These are phyloP conservation scores for Rhynchospora breviuscula DNA, from an alignment of 176 grass and related monocot genomes.

Conservation along the genomic window DNA sequence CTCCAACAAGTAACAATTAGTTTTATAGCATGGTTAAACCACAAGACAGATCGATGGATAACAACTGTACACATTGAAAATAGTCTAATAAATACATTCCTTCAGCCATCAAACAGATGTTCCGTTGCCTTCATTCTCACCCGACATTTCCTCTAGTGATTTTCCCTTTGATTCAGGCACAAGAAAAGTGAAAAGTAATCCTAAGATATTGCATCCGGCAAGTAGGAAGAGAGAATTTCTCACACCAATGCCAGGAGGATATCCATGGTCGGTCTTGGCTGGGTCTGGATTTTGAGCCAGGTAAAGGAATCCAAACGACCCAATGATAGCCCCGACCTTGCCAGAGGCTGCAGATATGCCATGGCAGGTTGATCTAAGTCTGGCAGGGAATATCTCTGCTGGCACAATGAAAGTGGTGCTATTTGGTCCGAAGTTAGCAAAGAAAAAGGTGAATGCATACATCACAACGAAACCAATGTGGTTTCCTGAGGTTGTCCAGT, in stretches of 20 bases:
- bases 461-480: constrained; percentile 59
- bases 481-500: constrained; percentile 53
- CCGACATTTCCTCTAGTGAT: constrained; percentile 75
- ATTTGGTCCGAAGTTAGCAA: constrained; percentile 49
- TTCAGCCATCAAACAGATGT: background rate
- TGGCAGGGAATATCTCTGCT: constrained; percentile 76
- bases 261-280: constrained; percentile 53
- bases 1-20: background rate
- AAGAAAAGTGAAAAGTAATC: constrained; percentile 52
- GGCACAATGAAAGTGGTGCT: constrained; percentile 88
- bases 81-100: background rate
- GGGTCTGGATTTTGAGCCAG: constrained; percentile 58
- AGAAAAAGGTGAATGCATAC: constrained; percentile 60
- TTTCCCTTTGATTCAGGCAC: constrained; percentile 79
- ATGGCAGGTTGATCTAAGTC: constrained; percentile 71
- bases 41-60: background rate
- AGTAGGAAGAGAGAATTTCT: constrained; percentile 62
- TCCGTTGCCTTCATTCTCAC: constrained; percentile 35
- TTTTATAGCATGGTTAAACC: background rate
- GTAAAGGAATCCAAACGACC: constrained; percentile 74
- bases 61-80: background rate
- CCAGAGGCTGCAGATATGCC: constrained; percentile 67
- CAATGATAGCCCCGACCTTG: constrained; percentile 62
- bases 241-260: constrained; percentile 63
- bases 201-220: constrained; percentile 57